These are phyloP conservation scores for Dillenia turbinata DNA, from an alignment of 164 flowering plant genomes.

Conservation along the genomic window DNA sequence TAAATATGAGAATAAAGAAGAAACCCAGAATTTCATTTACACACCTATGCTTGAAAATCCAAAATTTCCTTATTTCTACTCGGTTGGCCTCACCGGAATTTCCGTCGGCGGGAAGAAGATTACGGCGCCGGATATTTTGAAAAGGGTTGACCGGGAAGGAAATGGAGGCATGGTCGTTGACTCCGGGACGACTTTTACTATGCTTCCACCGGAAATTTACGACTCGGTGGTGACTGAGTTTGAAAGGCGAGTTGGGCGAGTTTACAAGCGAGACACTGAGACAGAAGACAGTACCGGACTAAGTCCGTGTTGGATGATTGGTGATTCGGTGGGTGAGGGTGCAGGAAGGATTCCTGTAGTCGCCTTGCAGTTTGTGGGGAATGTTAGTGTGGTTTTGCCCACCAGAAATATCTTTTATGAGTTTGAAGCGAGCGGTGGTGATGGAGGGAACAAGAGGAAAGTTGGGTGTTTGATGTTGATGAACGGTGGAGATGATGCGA, in stretches of 20 bases:
- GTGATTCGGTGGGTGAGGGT: slow-evolving; percentile 2
- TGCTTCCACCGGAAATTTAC: slow-evolving; percentile 58
- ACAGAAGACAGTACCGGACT: slow-evolving; percentile 65
- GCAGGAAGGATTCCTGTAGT: slow-evolving; percentile 38
- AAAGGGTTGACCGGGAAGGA: slow-evolving; percentile 44
- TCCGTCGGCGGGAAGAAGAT: slow-evolving; percentile 49
- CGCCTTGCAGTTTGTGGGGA: slow-evolving; percentile 63
- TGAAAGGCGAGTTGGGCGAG: slow-evolving; percentile 32
- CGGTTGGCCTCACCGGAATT: slow-evolving; percentile 67
- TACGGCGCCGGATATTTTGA: slow-evolving; percentile 44
- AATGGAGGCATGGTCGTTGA: slow-evolving; percentile 92
- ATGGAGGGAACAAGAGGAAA: slow-evolving; percentile 27
- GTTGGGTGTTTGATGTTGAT: slow-evolving; percentile 88
- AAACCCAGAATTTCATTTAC: slow-evolving; percentile 31
- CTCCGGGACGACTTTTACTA: slow-evolving; percentile 87
- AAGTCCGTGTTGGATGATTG: slow-evolving; percentile 58
- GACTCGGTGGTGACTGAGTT: slow-evolving; percentile 48
- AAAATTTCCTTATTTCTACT: slow-evolving; percentile 75
- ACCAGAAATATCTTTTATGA: slow-evolving; percentile 65
- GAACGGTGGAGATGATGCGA: slow-evolving; percentile 78
- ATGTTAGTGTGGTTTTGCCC: slow-evolving; percentile 69
- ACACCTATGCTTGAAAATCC: slow-evolving; percentile 79
- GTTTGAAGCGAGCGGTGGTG: slow-evolving; percentile 43
- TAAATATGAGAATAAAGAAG: slow-evolving; percentile 21
- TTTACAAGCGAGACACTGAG: slow-evolving; percentile 43